phyloP scores from a whole-genome alignment of 2,329 filamentous ascomycete species.

The Aspergillus luchuensis region DNA sequence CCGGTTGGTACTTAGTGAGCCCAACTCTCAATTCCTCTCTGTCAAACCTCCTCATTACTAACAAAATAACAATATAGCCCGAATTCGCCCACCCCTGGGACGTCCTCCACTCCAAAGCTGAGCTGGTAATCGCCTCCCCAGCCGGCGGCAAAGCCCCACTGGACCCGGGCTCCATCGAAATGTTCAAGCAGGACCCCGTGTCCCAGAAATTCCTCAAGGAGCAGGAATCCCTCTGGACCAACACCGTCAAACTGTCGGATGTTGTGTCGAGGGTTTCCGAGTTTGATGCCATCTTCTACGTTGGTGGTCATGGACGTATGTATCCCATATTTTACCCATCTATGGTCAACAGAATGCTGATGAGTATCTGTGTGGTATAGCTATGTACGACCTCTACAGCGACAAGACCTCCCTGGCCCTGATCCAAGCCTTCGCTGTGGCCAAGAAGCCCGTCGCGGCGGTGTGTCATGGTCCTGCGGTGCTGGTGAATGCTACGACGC shows the following conservation, averaged over 20 bases:
- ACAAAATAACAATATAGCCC: constrained; percentile 32
- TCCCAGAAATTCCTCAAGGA: constrained; percentile 57
- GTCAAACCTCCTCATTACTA: too few relatives aligned
- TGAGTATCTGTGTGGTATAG: constrained; percentile 16
- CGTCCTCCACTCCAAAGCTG: constrained; percentile 56
- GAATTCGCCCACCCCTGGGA: constrained; percentile 68
- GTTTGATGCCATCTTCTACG: constrained; percentile 65
- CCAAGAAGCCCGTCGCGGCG: constrained; percentile 52
- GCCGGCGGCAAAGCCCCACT: constrained; percentile 64
- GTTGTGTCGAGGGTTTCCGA: constrained; percentile 60
- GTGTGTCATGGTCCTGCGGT: constrained; percentile 53
- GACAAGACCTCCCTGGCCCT: constrained; percentile 46
- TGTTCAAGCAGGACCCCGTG: constrained; percentile 56
- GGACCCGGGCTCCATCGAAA: constrained; percentile 59
- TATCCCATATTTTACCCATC: constrained; percentile 1
- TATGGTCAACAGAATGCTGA: too few relatives aligned
- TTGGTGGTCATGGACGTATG: constrained; percentile 61
- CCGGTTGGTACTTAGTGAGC: constrained; percentile 70
- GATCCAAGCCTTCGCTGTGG: constrained; percentile 52
- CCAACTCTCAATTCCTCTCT: too few relatives aligned
- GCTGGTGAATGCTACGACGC: constrained; percentile 46
- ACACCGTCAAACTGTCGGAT: constrained; percentile 60
- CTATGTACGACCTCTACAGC: constrained; percentile 54
- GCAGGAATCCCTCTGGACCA: constrained; percentile 63
- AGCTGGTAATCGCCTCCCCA: constrained; percentile 63